Evolutionary conservation across 1,139 yeast species (phyloP), one percentile per base, ranked within the genome.

Genomic region (Hyphopichia pseudoburtonii): DNA sequence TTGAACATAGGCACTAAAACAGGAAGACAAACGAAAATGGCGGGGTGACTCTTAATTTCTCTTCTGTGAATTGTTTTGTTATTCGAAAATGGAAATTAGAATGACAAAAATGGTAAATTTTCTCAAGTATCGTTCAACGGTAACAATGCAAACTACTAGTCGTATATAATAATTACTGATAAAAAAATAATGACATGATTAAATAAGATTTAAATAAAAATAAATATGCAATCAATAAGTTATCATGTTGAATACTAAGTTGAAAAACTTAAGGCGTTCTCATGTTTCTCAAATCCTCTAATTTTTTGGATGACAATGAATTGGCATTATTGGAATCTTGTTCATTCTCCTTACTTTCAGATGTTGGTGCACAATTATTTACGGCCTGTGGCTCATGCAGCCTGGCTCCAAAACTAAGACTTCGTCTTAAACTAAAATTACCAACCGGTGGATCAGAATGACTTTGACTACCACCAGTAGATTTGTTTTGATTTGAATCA

Each of bases 351-450:
- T 30, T 36, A n/a, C 19, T 16, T 14, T 34, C 21, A 23, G 21
- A 29, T 27, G 14, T 16, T 18, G 18, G 30, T 10, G 16, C 9
- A 11, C 11, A 7, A 6, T 5, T 15, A 26, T 11, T 26, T 12
- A 5, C 28, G 17, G 28, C 19, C 10, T 5, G 16, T 7, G 3
- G 23, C 23, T 10, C 23, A 10, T n/a, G 10, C 31, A 28, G 31
- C 16, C 31, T 17, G 9, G 23, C 38, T 10, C 50, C 54, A 40
- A 40, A 42, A 36, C 52, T 46, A 32, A 52, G 38, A 33, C 57
- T 51, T 41, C 56, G 40, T 34, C 57, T 37, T 6, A 54, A 21
- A 34, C 54, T 51, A 28, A 49, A 49, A 15, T 41, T 42, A 11
- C 37, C 46, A 15, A 32, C 22, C 17, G 28, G 12, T 28, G 27